These are phyloP conservation scores for Ogataea allantospora DNA, from an alignment of 805 yeast species.

Conservation along the genomic window DNA sequence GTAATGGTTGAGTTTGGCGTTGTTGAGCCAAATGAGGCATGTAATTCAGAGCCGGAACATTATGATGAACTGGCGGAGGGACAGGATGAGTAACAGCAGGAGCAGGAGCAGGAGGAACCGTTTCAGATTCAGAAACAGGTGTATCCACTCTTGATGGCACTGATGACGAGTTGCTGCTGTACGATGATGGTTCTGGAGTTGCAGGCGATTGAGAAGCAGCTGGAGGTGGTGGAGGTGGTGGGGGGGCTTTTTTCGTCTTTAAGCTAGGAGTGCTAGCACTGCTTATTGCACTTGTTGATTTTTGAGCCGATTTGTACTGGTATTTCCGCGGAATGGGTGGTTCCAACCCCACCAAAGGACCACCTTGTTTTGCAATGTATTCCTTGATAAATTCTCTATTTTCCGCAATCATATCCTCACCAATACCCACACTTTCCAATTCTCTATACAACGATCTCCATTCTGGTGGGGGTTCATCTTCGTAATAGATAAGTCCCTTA, in stretches of 20 bases:
- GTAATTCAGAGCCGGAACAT: constrained; percentile 21
- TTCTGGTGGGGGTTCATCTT: constrained; percentile 77
- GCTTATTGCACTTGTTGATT: constrained; percentile 2
- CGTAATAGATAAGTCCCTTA: constrained; percentile 66
- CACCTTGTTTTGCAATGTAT: constrained; percentile 70
- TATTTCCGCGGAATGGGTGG: constrained; percentile 76
- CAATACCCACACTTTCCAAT: constrained; percentile 72
- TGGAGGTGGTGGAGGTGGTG: constrained; percentile 37
- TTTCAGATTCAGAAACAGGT: background rate
- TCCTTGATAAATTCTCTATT: constrained; percentile 79
- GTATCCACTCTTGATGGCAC: constrained; percentile 8
- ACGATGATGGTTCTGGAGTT: constrained; percentile 21
- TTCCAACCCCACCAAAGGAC: constrained; percentile 77
- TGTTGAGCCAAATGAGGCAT: constrained; percentile 16
- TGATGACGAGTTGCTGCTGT: constrained; percentile 2
- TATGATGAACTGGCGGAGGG: constrained; percentile 28
- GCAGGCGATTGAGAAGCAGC: constrained; percentile 9
- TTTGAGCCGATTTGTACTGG: constrained; percentile 30
- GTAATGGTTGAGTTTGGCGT: constrained; percentile 4
- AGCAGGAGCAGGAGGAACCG: background rate
- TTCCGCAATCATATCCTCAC: constrained; percentile 87
- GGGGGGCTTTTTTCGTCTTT: constrained; percentile 35
- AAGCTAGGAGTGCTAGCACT: constrained; percentile 1
- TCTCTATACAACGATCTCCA: constrained; percentile 77
- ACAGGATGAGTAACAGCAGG: background rate